Conservation (phyloP, 2,329 filamentous ascomycete genomes). For the Delphinella strobiligena region DNA sequence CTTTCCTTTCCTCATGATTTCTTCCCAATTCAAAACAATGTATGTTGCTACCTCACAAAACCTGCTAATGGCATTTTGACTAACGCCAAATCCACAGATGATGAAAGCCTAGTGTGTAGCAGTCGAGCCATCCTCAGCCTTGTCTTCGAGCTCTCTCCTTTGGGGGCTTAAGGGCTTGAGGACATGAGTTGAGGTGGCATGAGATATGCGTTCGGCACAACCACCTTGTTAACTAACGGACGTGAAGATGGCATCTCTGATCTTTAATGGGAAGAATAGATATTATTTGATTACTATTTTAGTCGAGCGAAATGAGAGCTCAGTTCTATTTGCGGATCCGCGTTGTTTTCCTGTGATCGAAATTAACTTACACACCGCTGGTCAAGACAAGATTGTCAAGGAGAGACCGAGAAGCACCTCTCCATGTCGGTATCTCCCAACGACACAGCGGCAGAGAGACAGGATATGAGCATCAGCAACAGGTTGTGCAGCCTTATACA, state of each 20-base stretch:
- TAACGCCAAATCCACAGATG: constrained; percentile 51
- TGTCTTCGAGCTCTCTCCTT: constrained; percentile 72
- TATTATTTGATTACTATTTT: no score
- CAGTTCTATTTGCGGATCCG: no score
- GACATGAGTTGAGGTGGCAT: constrained; percentile 57
- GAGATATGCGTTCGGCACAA: constrained; percentile 99
- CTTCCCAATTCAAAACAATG: constrained; percentile 99
- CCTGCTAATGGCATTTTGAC: constrained; percentile 19
- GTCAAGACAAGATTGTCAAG: constrained; percentile 10
- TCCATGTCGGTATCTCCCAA: constrained; percentile 14
- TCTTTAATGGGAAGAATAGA: constrained; percentile 40
- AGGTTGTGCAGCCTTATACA: constrained; percentile 15
- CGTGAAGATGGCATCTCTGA: constrained; percentile 99
- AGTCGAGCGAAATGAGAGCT: no score
- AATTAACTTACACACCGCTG: no score
- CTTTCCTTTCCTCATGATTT: constrained; percentile 65
- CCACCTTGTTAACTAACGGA: constrained; percentile 95
- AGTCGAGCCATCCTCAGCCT: constrained; percentile 68
- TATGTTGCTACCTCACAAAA: constrained; percentile 37
- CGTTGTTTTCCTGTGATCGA: no score
- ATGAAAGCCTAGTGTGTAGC: constrained; percentile 98
- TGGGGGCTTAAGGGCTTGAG: constrained; percentile 80
- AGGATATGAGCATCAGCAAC: constrained; percentile 17
- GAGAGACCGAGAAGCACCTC: constrained; percentile 10
- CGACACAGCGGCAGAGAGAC: constrained; percentile 16